Base-by-base conservation (phyloP, 1,139 yeast species). In the Debaryomyces nepalensis region DNA sequence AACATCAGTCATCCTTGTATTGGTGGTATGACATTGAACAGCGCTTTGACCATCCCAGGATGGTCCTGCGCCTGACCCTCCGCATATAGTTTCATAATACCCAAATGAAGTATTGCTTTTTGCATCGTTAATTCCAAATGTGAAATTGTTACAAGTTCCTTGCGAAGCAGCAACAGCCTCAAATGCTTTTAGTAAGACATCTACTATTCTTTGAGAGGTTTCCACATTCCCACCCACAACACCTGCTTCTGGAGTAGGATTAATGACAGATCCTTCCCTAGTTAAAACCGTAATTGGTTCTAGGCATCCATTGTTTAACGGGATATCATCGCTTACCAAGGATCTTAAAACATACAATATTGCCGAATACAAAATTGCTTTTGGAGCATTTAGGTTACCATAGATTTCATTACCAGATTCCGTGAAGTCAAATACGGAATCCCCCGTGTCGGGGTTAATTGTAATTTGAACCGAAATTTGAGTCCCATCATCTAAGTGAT, bases 211-310 rank as follows among this genome's bases (percentile, higher is more conserved):
- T 47, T 70, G 76, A 4, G 76, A 65, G 1, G 75, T 70, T 55
- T 69, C 65, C 39, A 68, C 75, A 48, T 70, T 70, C 42, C 73
- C 73, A 40, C 72, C 75, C 49, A 87, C 95, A 3, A 85, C 90
- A 1, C 96, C 96, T 12, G 91, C 93, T 37, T 84, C 89, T 29
- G 71, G 74, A 2, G 84, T 73, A 2, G 96, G 96, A 35, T 82
- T 72, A 20, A 88, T 72, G 4, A 88, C 45, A 9, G 68, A 60
- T 39, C 60, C 56, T 30, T 62, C 58, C 3, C 73, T 71, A 30
- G 68, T 52, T 10, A 55, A 55, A 4, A 68, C 61, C 15, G 54
- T 55, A 32, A 67, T 58, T 4, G 74, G 74, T 19, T 62, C 61
- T 40, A 70, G 49, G 47, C 75, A 69, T 24, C 75, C 75, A 46